Evolutionary conservation across 768 basidiomycete species (phyloP).

Genomic region (Boletus rubroflammeus): DNA sequence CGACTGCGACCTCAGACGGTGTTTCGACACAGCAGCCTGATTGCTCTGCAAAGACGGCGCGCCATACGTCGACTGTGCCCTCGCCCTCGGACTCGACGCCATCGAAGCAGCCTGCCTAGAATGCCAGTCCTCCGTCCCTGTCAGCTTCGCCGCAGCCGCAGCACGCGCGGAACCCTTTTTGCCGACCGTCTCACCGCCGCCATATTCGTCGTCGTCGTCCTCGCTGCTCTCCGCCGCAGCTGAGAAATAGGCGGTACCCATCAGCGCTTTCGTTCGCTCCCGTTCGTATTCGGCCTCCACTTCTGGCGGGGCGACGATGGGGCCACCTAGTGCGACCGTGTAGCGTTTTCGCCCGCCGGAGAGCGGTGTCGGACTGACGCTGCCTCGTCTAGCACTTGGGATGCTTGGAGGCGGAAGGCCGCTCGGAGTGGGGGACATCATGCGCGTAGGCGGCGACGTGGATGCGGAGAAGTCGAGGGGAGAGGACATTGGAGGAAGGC

Average conservation of each 20-base stretch:
- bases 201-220: conserved; percentile 35
- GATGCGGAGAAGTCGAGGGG: conserved; percentile 21
- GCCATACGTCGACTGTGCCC: conserved; percentile 61
- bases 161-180: conserved; percentile 38
- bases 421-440: conserved; percentile 23
- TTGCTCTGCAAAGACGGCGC: conserved; percentile 29
- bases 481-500: conserved; percentile 36
- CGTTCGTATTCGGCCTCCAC: conserved; percentile 29
- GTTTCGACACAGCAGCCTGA: conserved; percentile 22
- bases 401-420: conserved; percentile 44
- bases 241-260: conserved; percentile 45
- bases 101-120: conserved; percentile 8
- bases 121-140: conserved; percentile 23
- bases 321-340: conserved; percentile 79
- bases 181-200: conserved; percentile 50
- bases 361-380: conserved; percentile 66
- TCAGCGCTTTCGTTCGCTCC: conserved; percentile 22
- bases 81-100: conserved; percentile 31
- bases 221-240: conserved; percentile 35
- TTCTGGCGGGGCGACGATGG: conserved; percentile 46
- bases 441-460: conserved; percentile 23
- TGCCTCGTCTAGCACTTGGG: conserved; percentile 42
- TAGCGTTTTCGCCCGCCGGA: conserved; percentile 63
- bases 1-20: conserved; percentile 39
- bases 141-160: conserved; percentile 34